These are phyloP conservation scores for Closterium sp. DNA, from an alignment of 139 green algal genomes.

Conservation along the genomic window DNA sequence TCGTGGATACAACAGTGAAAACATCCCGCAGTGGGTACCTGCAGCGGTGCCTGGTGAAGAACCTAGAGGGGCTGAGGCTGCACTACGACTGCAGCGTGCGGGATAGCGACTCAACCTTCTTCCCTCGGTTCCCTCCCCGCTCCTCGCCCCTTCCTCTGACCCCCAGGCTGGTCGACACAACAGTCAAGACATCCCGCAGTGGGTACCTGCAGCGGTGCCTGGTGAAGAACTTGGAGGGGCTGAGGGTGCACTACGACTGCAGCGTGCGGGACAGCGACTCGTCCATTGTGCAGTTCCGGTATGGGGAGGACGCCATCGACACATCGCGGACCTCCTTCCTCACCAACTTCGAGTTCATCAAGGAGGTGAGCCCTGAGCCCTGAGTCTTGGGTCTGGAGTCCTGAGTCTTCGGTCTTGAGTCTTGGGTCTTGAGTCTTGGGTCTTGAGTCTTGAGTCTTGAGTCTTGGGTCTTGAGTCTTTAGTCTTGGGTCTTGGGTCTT, in stretches of 20 bases:
- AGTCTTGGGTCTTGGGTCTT: not conserved
- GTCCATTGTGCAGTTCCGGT: conserved; percentile 82
- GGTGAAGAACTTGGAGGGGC: conserved; percentile 93
- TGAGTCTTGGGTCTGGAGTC: no score
- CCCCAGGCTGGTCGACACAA: conserved; percentile 84
- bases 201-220: conserved; percentile 87
- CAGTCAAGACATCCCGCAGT: conserved; percentile 92
- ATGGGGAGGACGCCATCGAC: conserved; percentile 94
- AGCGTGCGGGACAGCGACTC: conserved; percentile 87
- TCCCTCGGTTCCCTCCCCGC: not conserved
- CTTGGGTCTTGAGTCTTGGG: not conserved
- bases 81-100: conserved; percentile 75
- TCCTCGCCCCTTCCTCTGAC: not conserved
- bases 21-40: conserved; percentile 87
- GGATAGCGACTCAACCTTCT: conserved; percentile 56
- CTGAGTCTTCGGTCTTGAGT: not conserved
- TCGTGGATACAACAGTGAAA: conserved; percentile 98
- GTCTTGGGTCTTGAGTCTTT: not conserved
- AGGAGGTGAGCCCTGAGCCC: conserved; percentile 14
- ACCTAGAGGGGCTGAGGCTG: conserved; percentile 86
- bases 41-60: conserved; percentile 90
- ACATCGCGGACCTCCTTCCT: conserved; percentile 69
- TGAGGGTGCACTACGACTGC: conserved; percentile 66
- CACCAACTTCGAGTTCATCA: conserved; percentile 80
- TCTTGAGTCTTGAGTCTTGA: not conserved